These are phyloP conservation scores for Colletotrichum camelliae DNA, from an alignment of 2,329 filamentous ascomycete species.

Conservation along the genomic window DNA sequence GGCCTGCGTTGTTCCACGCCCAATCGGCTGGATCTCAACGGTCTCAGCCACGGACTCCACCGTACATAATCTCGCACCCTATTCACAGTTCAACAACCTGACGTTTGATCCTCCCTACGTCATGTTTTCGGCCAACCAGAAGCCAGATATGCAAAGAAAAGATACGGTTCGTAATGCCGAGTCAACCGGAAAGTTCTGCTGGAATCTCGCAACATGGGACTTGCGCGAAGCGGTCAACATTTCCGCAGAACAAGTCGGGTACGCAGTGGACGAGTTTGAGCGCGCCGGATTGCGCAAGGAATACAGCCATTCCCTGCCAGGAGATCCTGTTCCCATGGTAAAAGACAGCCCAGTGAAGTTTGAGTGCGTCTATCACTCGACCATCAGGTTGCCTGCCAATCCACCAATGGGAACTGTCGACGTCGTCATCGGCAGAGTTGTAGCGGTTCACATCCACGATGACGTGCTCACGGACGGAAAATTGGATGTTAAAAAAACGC, in stretches of 20 bases:
- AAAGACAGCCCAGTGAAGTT: conserved; percentile 60
- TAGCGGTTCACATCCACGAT: conserved; percentile 63
- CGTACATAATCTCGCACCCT: conserved; percentile 62
- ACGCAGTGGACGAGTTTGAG: conserved; percentile 60
- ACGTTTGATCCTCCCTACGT: conserved; percentile 68
- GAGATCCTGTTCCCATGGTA: conserved; percentile 53
- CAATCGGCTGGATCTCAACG: conserved; percentile 69
- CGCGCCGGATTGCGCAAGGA: conserved; percentile 26
- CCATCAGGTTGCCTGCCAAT: conserved; percentile 58
- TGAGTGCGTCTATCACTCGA: conserved; percentile 62
- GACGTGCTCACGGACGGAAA: conserved; percentile 57
- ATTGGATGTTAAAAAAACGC: conserved; percentile 60
- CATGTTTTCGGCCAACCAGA: conserved; percentile 67
- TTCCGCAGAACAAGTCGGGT: conserved; percentile 53
- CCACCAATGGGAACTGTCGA: conserved; percentile 63
- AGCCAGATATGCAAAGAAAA: conserved; percentile 49
- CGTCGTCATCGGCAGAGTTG: conserved; percentile 61
- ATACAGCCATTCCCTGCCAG: conserved; percentile 33
- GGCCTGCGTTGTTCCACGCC: conserved; percentile 64
- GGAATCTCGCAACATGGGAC: conserved; percentile 64
- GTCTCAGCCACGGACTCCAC: conserved; percentile 43
- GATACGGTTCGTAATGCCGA: conserved; percentile 64
- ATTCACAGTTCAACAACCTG: conserved; percentile 67
- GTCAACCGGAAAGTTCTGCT: conserved; percentile 59
- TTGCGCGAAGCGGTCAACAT: conserved; percentile 61